These are phyloP conservation scores for Melanomma pulvis-pyrius DNA, from an alignment of 495 filamentous ascomycete species.

Conservation along the genomic window DNA sequence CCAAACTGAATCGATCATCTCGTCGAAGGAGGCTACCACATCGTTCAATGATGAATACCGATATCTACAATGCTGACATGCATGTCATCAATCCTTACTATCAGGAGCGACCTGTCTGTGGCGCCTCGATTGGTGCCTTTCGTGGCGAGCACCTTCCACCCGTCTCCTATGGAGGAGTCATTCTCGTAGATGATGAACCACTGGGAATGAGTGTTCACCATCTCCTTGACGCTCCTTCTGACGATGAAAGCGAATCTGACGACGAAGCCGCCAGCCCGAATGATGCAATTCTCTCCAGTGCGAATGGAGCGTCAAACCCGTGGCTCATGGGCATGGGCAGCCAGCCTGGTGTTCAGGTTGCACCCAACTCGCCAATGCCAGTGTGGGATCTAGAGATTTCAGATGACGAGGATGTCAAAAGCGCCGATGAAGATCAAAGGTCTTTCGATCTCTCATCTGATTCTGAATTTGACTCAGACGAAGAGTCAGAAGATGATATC, in stretches of 20 bases:
- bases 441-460: constrained; percentile 40
- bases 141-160: constrained; percentile 82
- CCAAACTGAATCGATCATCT: constrained; percentile 35
- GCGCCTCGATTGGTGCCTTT: constrained; percentile 91
- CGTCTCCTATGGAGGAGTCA: constrained; percentile 84
- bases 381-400: constrained; percentile 39
- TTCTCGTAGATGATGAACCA: constrained; percentile 78
- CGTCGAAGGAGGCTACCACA: constrained; percentile 34
- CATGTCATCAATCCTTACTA: constrained; percentile 59
- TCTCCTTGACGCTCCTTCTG: constrained; percentile 82
- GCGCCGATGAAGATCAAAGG: constrained; percentile 36
- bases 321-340: constrained; percentile 37
- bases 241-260: constrained; percentile 42
- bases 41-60: constrained; percentile 39
- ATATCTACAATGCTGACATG: constrained; percentile 28
- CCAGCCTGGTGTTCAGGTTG: constrained; percentile 32
- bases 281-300: constrained; percentile 33
- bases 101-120: constrained; percentile 76
- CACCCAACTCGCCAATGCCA: constrained; percentile 4
- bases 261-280: constrained; percentile 16
- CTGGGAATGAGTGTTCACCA: constrained; percentile 96
- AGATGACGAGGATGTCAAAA: constrained; percentile 37
- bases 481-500: constrained; percentile 19
- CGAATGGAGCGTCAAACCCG: constrained; percentile 16
- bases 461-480: constrained; percentile 54